Evolutionary conservation across 2,329 filamentous ascomycete genomes (phyloP).

Genomic region (Colletotrichum caudatum): DNA sequence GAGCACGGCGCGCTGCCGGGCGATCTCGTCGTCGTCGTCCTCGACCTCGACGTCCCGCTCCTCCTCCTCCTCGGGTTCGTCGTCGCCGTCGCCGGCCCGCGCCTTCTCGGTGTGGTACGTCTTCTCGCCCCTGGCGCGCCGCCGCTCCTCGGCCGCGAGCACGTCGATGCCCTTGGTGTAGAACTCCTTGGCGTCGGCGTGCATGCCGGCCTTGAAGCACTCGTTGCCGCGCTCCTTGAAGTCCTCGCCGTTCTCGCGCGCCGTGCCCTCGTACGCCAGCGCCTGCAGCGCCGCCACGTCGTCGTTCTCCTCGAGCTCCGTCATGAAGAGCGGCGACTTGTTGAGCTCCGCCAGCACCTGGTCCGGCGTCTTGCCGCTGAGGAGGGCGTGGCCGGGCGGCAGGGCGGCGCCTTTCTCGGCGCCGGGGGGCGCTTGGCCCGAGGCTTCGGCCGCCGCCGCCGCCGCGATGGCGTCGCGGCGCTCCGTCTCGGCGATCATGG

Average conservation of each 20-base stretch:
- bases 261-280: conserved; percentile 91
- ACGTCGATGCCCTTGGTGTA: conserved; percentile 88
- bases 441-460: conserved; percentile 15
- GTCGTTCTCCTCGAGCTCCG: conserved; percentile 85
- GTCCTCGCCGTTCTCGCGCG: conserved; percentile 82
- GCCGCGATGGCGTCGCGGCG: conserved; percentile 14
- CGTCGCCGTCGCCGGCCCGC: conserved; percentile 42
- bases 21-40: conserved; percentile 68
- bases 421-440: conserved; percentile 38
- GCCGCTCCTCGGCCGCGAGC: conserved; percentile 72
- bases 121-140: conserved; percentile 57
- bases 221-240: conserved; percentile 97
- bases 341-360: conserved; percentile 70
- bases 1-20: conserved; percentile 72
- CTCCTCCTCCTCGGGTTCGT: conserved; percentile 50
- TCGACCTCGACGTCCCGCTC: conserved; percentile 60
- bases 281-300: conserved; percentile 89
- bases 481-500: conserved; percentile 44
- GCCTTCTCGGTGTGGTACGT: conserved; percentile 39
- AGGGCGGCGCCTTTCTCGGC: conserved; percentile 56
- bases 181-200: conserved; percentile 88
- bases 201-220: conserved; percentile 78
- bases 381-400: conserved; percentile 56
- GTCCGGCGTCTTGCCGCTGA: conserved; percentile 61
- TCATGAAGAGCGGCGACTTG: conserved; percentile 92